Evolutionary conservation across 1,139 yeast genomes (phyloP).

Genomic region (Nakaseomyces kungkrabaensis): DNA sequence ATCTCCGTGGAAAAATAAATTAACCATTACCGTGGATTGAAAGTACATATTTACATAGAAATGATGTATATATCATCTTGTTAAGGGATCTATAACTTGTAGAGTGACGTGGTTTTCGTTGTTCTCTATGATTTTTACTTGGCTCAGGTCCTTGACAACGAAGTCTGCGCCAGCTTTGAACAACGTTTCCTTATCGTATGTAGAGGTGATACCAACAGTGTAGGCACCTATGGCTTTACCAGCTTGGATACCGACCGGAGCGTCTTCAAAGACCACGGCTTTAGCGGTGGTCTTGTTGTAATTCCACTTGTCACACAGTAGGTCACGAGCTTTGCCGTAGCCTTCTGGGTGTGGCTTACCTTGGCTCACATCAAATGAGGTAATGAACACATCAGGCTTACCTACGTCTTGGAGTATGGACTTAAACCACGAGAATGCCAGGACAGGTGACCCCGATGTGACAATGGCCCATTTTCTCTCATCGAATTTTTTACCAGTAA

Average conservation of each 20-base stretch:
- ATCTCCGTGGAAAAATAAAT: too few relatives aligned
- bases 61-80: neutral
- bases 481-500: slow-evolving; percentile 33
- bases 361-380: slow-evolving; percentile 58
- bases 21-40: too few relatives aligned
- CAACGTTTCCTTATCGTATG: slow-evolving; percentile 53
- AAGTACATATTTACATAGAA: too few relatives aligned
- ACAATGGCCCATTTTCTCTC: slow-evolving; percentile 58
- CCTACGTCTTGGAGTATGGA: slow-evolving; percentile 46
- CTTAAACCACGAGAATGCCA: slow-evolving; percentile 42
- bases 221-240: slow-evolving; percentile 72
- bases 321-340: slow-evolving; percentile 35
- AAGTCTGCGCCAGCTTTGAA: slow-evolving; percentile 65
- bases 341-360: slow-evolving; percentile 80
- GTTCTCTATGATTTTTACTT: slow-evolving; percentile 30
- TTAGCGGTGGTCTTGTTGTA: slow-evolving; percentile 28
- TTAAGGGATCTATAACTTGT: slow-evolving; percentile 9
- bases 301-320: slow-evolving; percentile 47
- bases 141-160: slow-evolving; percentile 54
- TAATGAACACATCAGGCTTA: slow-evolving; percentile 58
- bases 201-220: slow-evolving; percentile 65
- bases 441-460: slow-evolving; percentile 61
- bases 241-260: slow-evolving; percentile 71
- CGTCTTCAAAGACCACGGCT: slow-evolving; percentile 69
- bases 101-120: slow-evolving; percentile 15